Conservation (phyloP, 345 rosid species). For the Eucalyptus curtisii region DNA sequence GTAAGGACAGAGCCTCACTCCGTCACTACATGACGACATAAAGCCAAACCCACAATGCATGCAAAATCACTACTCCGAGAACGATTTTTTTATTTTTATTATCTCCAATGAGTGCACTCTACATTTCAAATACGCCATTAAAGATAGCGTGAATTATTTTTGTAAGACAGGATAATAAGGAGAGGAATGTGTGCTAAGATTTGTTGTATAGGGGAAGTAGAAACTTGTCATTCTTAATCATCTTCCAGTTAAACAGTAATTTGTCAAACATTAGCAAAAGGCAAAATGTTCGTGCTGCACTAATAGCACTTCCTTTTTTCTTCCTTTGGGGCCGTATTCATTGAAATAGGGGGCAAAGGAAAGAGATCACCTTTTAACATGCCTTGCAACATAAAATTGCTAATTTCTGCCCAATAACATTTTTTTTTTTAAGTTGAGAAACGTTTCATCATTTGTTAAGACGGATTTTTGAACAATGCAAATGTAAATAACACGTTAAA, state of each 20-base stretch:
- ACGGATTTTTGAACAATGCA: neutral
- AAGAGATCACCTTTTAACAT: neutral
- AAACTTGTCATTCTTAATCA: neutral
- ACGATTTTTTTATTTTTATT: fast-evolving
- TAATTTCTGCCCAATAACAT: neutral
- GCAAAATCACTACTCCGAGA: neutral
- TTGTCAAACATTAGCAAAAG: neutral
- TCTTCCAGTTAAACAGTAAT: neutral
- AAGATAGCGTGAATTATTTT: neutral
- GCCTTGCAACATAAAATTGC: neutral
- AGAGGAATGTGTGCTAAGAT: neutral
- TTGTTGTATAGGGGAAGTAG: neutral
- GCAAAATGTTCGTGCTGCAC: neutral
- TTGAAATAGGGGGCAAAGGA: neutral
- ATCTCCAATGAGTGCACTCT: neutral
- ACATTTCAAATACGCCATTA: no score
- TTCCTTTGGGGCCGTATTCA: neutral
- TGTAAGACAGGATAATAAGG: neutral
- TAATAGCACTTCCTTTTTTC: no score
- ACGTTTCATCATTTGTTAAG: neutral
- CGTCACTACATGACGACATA: neutral
- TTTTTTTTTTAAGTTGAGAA: neutral
- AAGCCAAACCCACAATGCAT: neutral
- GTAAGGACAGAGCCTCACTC: neutral
- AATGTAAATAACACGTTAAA: neutral